phyloP scores from a whole-genome alignment of 2,329 filamentous ascomycete genomes.

The Elsinoe perseae region DNA sequence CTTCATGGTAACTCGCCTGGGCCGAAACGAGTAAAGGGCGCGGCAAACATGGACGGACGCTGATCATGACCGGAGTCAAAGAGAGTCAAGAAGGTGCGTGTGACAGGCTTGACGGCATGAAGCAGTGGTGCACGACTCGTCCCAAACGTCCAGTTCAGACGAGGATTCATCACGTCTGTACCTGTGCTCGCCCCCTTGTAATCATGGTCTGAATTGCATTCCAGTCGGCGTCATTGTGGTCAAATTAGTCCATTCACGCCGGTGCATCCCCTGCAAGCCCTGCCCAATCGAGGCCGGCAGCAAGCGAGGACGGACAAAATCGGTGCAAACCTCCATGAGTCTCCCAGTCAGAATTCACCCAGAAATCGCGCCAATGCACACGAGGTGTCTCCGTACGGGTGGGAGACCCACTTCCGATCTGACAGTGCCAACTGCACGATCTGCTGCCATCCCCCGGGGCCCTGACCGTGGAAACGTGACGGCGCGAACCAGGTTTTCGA shows the following conservation, averaged over 20 bases:
- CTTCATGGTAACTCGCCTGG: conserved; percentile 4
- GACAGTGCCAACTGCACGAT: background rate
- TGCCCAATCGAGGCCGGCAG: conserved; percentile 10
- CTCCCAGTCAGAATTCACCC: background rate
- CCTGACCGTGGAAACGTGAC: background rate
- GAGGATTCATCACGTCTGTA: background rate
- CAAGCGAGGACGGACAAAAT: conserved; percentile 5
- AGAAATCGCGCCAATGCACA: conserved; percentile 10
- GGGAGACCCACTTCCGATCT: background rate
- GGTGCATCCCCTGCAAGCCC: background rate
- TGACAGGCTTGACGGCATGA: background rate
- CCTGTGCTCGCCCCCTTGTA: background rate
- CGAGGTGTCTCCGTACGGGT: background rate
- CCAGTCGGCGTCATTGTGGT: conserved; percentile 4
- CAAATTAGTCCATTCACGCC: conserved; percentile 7
- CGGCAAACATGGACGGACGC: conserved; percentile 2
- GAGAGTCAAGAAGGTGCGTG: background rate
- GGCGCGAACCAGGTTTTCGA: conserved; percentile 3
- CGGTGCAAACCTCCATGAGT: background rate
- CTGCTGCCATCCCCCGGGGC: background rate
- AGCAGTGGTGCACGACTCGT: background rate
- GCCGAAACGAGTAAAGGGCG: conserved; percentile 6
- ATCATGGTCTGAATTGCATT: background rate
- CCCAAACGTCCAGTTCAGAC: background rate
- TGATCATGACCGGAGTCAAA: background rate